Percentiles rank a stretch among this genome's conserved stretches.
Evolutionary conservation across 768 basidiomycete genomes (phyloP).

Genomic region (Auricularia cornea): DNA sequence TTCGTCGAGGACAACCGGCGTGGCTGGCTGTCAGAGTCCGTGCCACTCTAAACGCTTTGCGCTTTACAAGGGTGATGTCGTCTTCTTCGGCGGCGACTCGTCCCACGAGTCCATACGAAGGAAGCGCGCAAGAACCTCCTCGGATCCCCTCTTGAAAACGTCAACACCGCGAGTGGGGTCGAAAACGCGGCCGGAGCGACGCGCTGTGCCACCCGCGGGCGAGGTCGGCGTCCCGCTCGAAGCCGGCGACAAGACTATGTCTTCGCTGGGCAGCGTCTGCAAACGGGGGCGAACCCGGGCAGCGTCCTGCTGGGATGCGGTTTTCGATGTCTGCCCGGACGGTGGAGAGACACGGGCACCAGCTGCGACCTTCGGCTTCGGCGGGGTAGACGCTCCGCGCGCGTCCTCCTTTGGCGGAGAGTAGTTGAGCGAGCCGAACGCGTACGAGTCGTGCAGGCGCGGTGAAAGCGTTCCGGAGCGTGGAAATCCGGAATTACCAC

Average conservation of each 20-base stretch:
- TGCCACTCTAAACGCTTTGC: neutral
- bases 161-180: conserved; percentile 83
- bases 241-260: neutral
- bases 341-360: neutral
- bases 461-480: conserved; percentile 3
- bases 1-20: neutral
- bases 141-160: conserved; percentile 77
- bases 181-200: conserved; percentile 54
- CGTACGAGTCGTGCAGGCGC: conserved; percentile 3
- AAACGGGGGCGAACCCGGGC: neutral
- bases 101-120: conserved; percentile 72
- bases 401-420: neutral
- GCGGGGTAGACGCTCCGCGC: neutral
- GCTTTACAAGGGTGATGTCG: neutral
- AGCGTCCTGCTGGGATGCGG: neutral
- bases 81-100: neutral
- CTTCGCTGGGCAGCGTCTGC: neutral
- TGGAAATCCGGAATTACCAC: neutral
- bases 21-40: neutral
- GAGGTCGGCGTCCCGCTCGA: neutral
- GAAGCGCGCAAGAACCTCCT: conserved; percentile 79
- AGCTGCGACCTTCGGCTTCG: neutral
- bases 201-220: conserved; percentile 16
- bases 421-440: conserved; percentile 1
- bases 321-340: neutral